phyloP scores from a whole-genome alignment of 2,329 filamentous ascomycete genomes.

The Ilyonectria sp. region DNA sequence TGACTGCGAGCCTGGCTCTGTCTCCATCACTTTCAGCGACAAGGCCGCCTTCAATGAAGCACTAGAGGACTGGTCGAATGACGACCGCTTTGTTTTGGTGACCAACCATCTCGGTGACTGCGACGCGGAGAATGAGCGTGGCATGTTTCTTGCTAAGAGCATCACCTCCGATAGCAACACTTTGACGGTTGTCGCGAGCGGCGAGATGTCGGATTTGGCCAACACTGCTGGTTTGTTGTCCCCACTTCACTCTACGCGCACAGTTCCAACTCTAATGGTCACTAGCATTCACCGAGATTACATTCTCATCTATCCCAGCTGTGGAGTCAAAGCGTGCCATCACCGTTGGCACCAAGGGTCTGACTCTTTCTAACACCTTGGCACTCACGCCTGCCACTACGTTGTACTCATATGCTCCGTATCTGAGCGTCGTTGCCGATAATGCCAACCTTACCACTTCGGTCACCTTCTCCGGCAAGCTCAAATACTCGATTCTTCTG shows the following conservation, averaged over 20 bases:
- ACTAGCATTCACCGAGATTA: slow-evolving; percentile 31
- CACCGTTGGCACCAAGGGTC: slow-evolving; percentile 20
- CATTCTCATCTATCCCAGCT: slow-evolving; percentile 34
- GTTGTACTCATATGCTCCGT: slow-evolving; percentile 32
- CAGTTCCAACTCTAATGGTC: background rate
- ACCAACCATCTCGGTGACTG: slow-evolving; percentile 61
- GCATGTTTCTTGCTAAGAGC: slow-evolving; percentile 54
- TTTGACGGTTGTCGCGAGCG: slow-evolving; percentile 51
- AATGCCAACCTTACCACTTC: slow-evolving; percentile 49
- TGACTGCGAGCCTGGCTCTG: slow-evolving; percentile 26
- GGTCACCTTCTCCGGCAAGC: slow-evolving; percentile 59
- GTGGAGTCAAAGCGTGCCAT: slow-evolving; percentile 23
- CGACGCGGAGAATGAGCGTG: slow-evolving; percentile 56
- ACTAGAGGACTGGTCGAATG: slow-evolving; percentile 29
- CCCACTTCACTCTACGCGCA: too few species aligned
- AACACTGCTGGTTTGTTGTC: slow-evolving; percentile 53
- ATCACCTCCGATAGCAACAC: slow-evolving; percentile 47
- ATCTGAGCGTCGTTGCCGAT: slow-evolving; percentile 32
- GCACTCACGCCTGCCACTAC: slow-evolving; percentile 22
- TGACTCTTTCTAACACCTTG: slow-evolving; percentile 28
- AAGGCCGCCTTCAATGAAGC: slow-evolving; percentile 31
- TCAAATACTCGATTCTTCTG: slow-evolving; percentile 58
- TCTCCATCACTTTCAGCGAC: slow-evolving; percentile 32
- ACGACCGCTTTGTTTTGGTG: slow-evolving; percentile 53
- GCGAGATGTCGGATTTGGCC: slow-evolving; percentile 51